A percentile compares a stretch with the other conserved stretches of the same genome.
phyloP scores from a whole-genome alignment of 2,329 filamentous ascomycete species.

The Rhynchosporium graminicola region DNA sequence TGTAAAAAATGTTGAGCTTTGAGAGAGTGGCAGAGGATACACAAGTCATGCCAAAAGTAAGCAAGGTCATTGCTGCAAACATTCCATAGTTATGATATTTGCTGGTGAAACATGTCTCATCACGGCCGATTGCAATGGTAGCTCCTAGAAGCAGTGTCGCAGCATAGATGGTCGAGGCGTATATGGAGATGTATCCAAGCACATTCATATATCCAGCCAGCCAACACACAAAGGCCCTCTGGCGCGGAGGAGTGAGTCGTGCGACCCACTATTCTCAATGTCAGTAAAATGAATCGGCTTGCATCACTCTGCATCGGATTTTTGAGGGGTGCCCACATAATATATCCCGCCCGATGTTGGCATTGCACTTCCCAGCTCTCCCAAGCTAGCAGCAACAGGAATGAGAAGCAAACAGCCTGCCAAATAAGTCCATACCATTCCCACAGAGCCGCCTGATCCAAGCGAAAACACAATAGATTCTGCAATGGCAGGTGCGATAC shows the following conservation, averaged over 20 bases:
- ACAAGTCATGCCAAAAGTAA: slow-evolving; percentile 40
- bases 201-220: slow-evolving; percentile 42
- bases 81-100: slow-evolving; percentile 41
- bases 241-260: slow-evolving; percentile 35
- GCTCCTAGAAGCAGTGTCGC: slow-evolving; percentile 40
- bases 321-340: slow-evolving; percentile 30
- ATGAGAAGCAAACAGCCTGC: slow-evolving; percentile 38
- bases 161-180: slow-evolving; percentile 40
- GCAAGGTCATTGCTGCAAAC: slow-evolving; percentile 36
- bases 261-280: slow-evolving; percentile 37
- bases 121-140: slow-evolving; percentile 33
- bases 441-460: slow-evolving; percentile 37
- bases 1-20: slow-evolving; percentile 39
- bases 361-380: slow-evolving; percentile 40
- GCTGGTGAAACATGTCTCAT: slow-evolving; percentile 32
- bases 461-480: slow-evolving; percentile 39
- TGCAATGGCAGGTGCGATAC: slow-evolving; percentile 40
- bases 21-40: slow-evolving; percentile 35
- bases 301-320: background rate
- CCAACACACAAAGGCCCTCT: slow-evolving; percentile 41
- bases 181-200: slow-evolving; percentile 40
- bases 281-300: slow-evolving; percentile 14
- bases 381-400: slow-evolving; percentile 38
- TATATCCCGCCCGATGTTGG: slow-evolving; percentile 40
- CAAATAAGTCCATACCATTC: slow-evolving; percentile 41